Conservation (phyloP, 1,139 yeast species). For the Debaryomyces singareniensis region DNA sequence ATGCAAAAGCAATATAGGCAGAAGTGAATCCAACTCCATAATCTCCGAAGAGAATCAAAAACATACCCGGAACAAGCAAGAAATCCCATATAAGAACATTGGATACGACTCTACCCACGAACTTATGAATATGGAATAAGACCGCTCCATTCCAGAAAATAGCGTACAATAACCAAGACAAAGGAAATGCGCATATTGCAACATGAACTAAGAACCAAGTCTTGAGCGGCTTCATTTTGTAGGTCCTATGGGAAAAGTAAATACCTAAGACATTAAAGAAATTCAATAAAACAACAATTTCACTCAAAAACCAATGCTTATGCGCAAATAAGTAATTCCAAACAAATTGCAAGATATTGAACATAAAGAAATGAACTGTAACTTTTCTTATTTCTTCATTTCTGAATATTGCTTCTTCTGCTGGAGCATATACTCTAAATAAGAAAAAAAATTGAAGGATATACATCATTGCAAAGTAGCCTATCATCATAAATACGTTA, state of each 20-base stretch:
- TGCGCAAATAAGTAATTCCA: conserved; percentile 60
- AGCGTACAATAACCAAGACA: conserved; percentile 67
- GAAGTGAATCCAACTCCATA: conserved; percentile 64
- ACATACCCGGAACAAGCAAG: conserved; percentile 55
- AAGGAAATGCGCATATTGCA: conserved; percentile 63
- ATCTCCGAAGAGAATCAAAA: conserved; percentile 57
- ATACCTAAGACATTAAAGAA: conserved; percentile 51
- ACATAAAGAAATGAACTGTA: conserved; percentile 47
- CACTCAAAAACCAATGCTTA: conserved; percentile 49
- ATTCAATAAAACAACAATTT: conserved; percentile 49
- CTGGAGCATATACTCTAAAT: conserved; percentile 43
- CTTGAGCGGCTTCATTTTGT: conserved; percentile 43
- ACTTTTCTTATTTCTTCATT: conserved; percentile 10
- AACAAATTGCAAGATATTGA: conserved; percentile 51
- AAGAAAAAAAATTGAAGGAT: conserved; percentile 50
- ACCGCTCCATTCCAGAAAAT: conserved; percentile 85
- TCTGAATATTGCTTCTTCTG: conserved; percentile 12
- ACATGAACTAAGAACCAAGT: conserved; percentile 56
- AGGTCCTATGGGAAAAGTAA: conserved; percentile 58
- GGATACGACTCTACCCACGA: conserved; percentile 62
- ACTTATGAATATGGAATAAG: conserved; percentile 47
- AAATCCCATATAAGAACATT: conserved; percentile 76
- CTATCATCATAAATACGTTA: conserved; percentile 42
- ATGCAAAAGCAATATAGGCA: conserved; percentile 52
- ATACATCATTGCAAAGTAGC: conserved; percentile 54